Evolutionary conservation across 192 early-diverging fungal genomes (phyloP).

Genomic region (Lobosporangium transversale): DNA sequence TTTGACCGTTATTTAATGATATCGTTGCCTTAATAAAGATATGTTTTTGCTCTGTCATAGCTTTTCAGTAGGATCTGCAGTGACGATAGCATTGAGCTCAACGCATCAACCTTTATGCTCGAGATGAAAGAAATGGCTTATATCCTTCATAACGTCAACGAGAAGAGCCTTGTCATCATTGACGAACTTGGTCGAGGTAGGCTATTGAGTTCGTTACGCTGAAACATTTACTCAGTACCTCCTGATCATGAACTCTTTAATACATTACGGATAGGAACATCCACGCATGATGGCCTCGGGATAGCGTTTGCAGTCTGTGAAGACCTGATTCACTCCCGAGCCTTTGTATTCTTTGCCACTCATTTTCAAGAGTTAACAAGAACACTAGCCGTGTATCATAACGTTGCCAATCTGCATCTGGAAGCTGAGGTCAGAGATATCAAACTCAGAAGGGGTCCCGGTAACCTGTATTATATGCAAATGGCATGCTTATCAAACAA

Average conservation of each 20-base stretch:
- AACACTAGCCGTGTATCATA: slow-evolving; percentile 62
- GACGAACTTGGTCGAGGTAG: slow-evolving; percentile 88
- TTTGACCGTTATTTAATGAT: neutral
- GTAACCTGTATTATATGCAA: too few relatives aligned
- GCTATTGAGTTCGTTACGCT: too few relatives aligned
- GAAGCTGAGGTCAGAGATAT: slow-evolving; percentile 53
- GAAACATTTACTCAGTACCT: too few relatives aligned
- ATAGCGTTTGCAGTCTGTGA: slow-evolving; percentile 81
- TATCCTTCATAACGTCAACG: slow-evolving; percentile 79
- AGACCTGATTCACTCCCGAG: slow-evolving; percentile 64
- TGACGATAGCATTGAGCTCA: slow-evolving; percentile 67
- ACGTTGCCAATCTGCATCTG: slow-evolving; percentile 69
- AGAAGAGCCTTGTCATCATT: slow-evolving; percentile 80
- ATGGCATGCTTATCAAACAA: too few relatives aligned
- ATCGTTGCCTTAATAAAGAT: neutral
- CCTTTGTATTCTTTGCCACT: slow-evolving; percentile 79
- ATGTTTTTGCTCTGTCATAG: slow-evolving; percentile 19
- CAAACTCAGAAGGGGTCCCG: neutral
- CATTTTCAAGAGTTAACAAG: slow-evolving; percentile 78
- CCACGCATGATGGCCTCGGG: slow-evolving; percentile 74
- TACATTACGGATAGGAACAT: slow-evolving; percentile 59
- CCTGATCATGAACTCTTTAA: too few relatives aligned
- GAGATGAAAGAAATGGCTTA: slow-evolving; percentile 90
- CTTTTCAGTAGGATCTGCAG: slow-evolving; percentile 83
- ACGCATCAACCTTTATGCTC: slow-evolving; percentile 81